phyloP scores from a whole-genome alignment of 1,284 basidiomycete species.

The Coniferiporia weirii region DNA sequence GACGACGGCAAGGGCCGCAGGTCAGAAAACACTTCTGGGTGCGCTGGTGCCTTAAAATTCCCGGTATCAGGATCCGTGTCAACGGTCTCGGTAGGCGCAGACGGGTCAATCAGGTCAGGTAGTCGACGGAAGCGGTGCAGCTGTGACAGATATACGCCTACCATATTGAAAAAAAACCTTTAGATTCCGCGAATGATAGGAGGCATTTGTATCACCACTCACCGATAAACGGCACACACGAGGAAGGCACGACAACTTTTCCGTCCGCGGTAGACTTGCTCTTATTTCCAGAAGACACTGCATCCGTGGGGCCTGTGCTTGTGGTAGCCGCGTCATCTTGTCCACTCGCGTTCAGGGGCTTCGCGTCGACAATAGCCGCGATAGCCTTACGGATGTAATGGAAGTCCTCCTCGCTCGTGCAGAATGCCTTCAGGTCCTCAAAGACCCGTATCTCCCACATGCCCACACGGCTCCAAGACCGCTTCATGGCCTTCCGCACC shows the following conservation, averaged over 20 bases:
- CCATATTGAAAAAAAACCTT: conserved; percentile 4
- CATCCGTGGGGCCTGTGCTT: conserved; percentile 38
- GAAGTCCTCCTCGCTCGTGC: conserved; percentile 68
- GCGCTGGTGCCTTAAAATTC: conserved; percentile 59
- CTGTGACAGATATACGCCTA: conserved; percentile 76
- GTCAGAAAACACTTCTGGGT: conserved; percentile 71
- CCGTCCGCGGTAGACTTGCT: conserved; percentile 42
- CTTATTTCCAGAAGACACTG: conserved; percentile 27
- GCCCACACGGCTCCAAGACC: conserved; percentile 64
- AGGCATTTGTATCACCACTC: conserved; percentile 23
- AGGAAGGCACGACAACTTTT: conserved; percentile 37
- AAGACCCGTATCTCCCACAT: conserved; percentile 75
- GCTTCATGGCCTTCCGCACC: conserved; percentile 64
- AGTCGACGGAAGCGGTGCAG: conserved; percentile 61
- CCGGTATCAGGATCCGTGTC: conserved; percentile 57
- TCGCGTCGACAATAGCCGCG: conserved; percentile 58
- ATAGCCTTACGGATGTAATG: conserved; percentile 65
- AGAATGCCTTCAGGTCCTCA: conserved; percentile 69
- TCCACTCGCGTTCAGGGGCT: conserved; percentile 46
- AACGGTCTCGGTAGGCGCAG: conserved; percentile 64
- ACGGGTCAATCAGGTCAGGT: conserved; percentile 80
- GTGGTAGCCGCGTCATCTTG: conserved; percentile 46
- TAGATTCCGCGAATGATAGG: not conserved
- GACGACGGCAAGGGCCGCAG: conserved; percentile 63
- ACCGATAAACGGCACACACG: conserved; percentile 80